Conservation (phyloP, 2,329 filamentous ascomycete genomes). For the Colletotrichum liaoningense region DNA sequence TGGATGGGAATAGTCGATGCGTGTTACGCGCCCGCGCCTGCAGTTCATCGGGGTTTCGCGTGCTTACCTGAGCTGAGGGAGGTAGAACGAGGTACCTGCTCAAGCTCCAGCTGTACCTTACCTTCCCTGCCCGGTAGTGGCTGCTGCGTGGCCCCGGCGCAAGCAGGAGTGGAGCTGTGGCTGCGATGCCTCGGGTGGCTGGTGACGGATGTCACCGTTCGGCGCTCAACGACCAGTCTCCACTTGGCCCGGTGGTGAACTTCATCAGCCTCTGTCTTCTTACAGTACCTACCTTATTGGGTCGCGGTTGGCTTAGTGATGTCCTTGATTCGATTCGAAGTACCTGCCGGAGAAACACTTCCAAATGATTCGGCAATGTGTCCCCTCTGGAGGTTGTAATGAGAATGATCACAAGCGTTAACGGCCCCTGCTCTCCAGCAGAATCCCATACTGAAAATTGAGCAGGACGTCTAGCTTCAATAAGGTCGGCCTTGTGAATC, state of each 20-base stretch:
- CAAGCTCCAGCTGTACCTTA: constrained; percentile 19
- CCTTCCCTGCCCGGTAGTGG: constrained; percentile 27
- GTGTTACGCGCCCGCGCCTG: constrained; percentile 35
- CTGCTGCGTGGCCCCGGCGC: constrained; percentile 19
- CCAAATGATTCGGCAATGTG: background rate
- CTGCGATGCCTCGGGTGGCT: constrained; percentile 24
- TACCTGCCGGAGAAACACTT: background rate
- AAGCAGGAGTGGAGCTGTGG: constrained; percentile 13
- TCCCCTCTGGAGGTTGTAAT: background rate
- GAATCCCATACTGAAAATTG: background rate
- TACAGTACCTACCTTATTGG: background rate
- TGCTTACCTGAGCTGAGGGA: constrained; percentile 34
- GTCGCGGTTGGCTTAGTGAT: background rate
- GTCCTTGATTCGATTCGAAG: background rate
- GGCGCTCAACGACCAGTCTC: constrained; percentile 20
- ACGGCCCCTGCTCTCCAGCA: background rate
- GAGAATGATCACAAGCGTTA: background rate
- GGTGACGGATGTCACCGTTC: constrained; percentile 25
- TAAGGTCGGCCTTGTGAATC: background rate
- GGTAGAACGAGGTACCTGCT: constrained; percentile 18
- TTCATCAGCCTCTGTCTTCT: background rate
- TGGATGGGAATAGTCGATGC: constrained; percentile 27
- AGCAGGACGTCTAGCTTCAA: background rate
- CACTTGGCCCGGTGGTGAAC: background rate
- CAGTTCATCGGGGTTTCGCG: constrained; percentile 36